Evolutionary conservation across 2,329 filamentous ascomycete genomes (phyloP).

Genomic region (Phaeoacremonium minimum): DNA sequence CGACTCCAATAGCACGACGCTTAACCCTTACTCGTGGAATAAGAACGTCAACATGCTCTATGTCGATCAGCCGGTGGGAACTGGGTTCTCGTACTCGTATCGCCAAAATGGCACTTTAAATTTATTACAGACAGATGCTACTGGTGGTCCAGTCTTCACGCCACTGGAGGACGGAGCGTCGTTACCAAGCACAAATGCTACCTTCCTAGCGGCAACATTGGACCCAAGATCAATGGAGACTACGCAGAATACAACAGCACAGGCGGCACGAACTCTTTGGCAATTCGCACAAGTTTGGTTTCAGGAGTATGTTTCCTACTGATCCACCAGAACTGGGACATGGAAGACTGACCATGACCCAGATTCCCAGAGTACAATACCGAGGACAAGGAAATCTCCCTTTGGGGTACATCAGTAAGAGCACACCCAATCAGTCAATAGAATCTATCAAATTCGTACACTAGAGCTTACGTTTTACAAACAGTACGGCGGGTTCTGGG

Average conservation of each 20-base stretch:
- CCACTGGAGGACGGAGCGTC: slow-evolving; percentile 21
- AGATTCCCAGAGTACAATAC: slow-evolving; percentile 46
- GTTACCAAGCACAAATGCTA: slow-evolving; percentile 36
- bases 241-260: slow-evolving; percentile 41
- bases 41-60: slow-evolving; percentile 65
- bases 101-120: slow-evolving; percentile 14
- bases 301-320: slow-evolving; percentile 30
- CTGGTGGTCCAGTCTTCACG: too few relatives aligned
- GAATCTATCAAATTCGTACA: too few relatives aligned
- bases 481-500: slow-evolving; percentile 26
- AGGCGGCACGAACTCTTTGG: slow-evolving; percentile 47
- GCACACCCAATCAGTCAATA: too few relatives aligned
- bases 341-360: not conserved
- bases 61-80: slow-evolving; percentile 56
- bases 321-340: not conserved
- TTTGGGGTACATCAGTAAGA: too few relatives aligned
- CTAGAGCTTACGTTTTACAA: too few relatives aligned
- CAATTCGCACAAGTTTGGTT: slow-evolving; percentile 52
- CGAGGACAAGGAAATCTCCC: slow-evolving; percentile 48
- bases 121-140: slow-evolving; percentile 7
- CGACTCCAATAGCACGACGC: slow-evolving; percentile 40
- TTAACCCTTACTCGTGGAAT: slow-evolving; percentile 60
- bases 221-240: slow-evolving; percentile 35
- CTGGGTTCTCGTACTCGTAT: slow-evolving; percentile 24
- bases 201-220: slow-evolving; percentile 40